Percentiles rank a stretch among this genome's conserved stretches.
Conservation (phyloP, 73 alveolate genomes). For the Paramecium octaurelia region DNA sequence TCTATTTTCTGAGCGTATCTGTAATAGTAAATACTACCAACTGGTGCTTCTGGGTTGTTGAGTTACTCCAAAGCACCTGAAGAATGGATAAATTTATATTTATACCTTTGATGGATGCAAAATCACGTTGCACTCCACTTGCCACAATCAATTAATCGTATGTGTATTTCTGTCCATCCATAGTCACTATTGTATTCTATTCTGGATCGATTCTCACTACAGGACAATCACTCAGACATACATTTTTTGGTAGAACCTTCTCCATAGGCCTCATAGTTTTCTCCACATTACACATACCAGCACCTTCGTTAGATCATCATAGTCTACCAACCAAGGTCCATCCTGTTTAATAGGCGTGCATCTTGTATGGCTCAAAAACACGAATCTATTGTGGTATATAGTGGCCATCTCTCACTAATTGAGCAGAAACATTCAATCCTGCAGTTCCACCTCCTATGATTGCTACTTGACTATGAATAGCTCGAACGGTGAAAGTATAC, state of each 20-base stretch:
- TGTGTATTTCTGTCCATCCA: slow-evolving; percentile 59
- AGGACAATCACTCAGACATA: slow-evolving; percentile 33
- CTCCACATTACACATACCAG: slow-evolving; percentile 67
- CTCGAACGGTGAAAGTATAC: slow-evolving; percentile 7
- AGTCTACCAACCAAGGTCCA: slow-evolving; percentile 70
- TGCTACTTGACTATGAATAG: slow-evolving; percentile 60
- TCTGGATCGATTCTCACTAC: slow-evolving; percentile 68
- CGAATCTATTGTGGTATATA: slow-evolving; percentile 63
- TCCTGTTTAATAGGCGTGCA: slow-evolving; percentile 82
- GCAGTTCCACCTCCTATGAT: slow-evolving; percentile 88
- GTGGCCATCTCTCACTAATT: slow-evolving; percentile 63
- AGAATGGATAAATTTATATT: background rate
- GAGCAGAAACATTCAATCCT: slow-evolving; percentile 70
- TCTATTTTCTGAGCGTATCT: slow-evolving; percentile 72
- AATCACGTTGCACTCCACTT: slow-evolving; percentile 74
- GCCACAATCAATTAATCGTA: slow-evolving; percentile 75
- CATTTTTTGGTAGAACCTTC: background rate
- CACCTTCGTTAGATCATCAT: slow-evolving; percentile 64
- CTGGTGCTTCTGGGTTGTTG: slow-evolving; percentile 79
- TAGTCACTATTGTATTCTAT: slow-evolving; percentile 59
- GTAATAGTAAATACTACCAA: slow-evolving; percentile 74
- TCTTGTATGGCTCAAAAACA: slow-evolving; percentile 71
- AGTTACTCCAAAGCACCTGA: slow-evolving; percentile 72
- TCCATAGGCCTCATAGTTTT: background rate
- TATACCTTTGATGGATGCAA: slow-evolving; percentile 61